A percentile compares a stretch with the other conserved stretches of the same genome.
phyloP scores from a whole-genome alignment of 257 asterid genomes.

The Fraxinus excelsior region DNA sequence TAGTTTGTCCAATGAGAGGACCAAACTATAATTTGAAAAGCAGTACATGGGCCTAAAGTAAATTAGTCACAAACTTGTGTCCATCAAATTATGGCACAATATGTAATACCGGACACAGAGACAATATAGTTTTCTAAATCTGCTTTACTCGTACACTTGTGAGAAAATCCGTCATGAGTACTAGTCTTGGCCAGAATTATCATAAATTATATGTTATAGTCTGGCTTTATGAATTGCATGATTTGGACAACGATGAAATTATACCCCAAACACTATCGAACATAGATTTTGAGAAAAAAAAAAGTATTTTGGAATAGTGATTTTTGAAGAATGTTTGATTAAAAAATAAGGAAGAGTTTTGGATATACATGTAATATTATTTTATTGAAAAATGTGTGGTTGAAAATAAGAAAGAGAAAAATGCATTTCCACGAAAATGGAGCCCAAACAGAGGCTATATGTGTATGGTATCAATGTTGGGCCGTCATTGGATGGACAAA shows the following conservation, averaged over 20 bases:
- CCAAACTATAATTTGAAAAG: not conserved
- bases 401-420: too few species aligned
- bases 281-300: too few species aligned
- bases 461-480: not conserved
- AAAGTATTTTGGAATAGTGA: too few species aligned
- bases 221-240: not conserved
- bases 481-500: not conserved
- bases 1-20: not conserved
- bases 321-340: too few species aligned
- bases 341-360: too few species aligned
- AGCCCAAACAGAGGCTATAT: too few species aligned
- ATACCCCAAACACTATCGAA: too few species aligned
- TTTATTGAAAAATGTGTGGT: too few species aligned
- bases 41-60: not conserved
- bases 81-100: not conserved
- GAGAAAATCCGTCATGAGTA: not conserved
- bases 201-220: not conserved
- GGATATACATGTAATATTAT: too few species aligned
- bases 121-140: not conserved
- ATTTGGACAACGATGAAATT: not conserved
- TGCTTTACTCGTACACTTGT: not conserved
- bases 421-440: too few species aligned
- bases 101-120: not conserved
- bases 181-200: not conserved
- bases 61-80: not conserved